Base-by-base conservation (phyloP, 1,284 basidiomycete species). In the Trametes sp. region DNA sequence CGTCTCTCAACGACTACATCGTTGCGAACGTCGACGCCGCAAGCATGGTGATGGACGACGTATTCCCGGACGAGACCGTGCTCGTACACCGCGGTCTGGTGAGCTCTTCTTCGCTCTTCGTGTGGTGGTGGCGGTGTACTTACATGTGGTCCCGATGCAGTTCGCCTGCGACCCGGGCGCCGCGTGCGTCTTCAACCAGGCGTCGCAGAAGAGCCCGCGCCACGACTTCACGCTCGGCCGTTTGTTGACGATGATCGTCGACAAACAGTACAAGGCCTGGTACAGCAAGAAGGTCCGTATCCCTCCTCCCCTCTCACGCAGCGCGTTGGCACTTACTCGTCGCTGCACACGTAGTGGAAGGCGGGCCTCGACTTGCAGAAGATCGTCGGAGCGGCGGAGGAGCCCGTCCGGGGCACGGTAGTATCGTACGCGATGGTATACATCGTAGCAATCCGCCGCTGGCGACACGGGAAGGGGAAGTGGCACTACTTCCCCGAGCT, bases 201-300 rank as follows among this genome's bases (percentile, higher is more conserved):
- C 5, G n/a, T 28, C 53, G 29, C 4, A 8, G 4, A 54, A 54
- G 53, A 14, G 4, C 19, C 41, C 53, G 9, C 28, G 11, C 24
- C 13, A 45, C 29, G 42, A 19, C 28, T 54, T 45, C 31, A 23
- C 21, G 26, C 11, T n/a, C n/a, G 53, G 19, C 28, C 53, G 41
- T 10, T 42, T 54, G 24, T 29, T 54, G n/a, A 54, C 41, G 11
- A 45, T 44, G 53, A 45, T 54, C 28, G 53, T 46, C 29, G 42
- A 35, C n/a, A 54, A 46, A 24, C 29, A 33, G n/a, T 54, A 45
- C n/a, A 44, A 44, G 21, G 6, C 21, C n/a, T 54, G 53, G 53
- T 13, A 21, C 21, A 28, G 11, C n/a, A 9, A 5, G 13, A 23
- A 24, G 41, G 53, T 44, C 10, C 14, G 53, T 38, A 10, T 23